Conservation (phyloP, 2,329 filamentous ascomycete genomes). For the Didymella exigua region DNA sequence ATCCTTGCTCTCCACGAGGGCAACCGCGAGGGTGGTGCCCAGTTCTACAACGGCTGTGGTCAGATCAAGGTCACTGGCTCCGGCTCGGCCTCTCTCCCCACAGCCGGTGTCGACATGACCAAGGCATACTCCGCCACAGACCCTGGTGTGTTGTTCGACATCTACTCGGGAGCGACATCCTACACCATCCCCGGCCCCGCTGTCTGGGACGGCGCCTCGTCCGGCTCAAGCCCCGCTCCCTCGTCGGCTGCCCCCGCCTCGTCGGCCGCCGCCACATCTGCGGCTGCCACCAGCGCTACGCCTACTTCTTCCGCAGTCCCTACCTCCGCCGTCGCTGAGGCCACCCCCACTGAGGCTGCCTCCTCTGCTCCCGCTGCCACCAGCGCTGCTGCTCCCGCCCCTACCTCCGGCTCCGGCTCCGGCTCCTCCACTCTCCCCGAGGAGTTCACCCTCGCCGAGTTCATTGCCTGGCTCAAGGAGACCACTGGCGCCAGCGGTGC, state of each 20-base stretch:
- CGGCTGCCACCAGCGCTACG: constrained; percentile 8
- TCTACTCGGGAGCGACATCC: constrained; percentile 42
- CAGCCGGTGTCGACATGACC: constrained; percentile 53
- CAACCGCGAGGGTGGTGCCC: constrained; percentile 42
- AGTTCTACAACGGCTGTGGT: constrained; percentile 53
- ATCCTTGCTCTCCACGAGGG: constrained; percentile 53
- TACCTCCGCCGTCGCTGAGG: constrained; percentile 15
- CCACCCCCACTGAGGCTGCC: constrained; percentile 6
- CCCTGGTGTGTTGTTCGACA: constrained; percentile 49
- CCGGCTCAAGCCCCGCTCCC: constrained; percentile 19
- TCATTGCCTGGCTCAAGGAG: constrained; percentile 39
- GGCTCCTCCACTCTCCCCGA: constrained; percentile 31
- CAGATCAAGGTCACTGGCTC: constrained; percentile 47
- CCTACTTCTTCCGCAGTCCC: constrained; percentile 17
- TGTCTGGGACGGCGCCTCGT: constrained; percentile 40
- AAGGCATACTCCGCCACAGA: constrained; percentile 50
- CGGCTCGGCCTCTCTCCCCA: constrained; percentile 36
- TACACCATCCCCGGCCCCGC: constrained; percentile 51
- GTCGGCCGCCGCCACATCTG: constrained; percentile 12
- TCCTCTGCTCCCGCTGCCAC: constrained; percentile 12
- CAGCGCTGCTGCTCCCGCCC: background rate
- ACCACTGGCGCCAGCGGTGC: constrained; percentile 26
- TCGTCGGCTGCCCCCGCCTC: constrained; percentile 16
- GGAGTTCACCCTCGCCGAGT: constrained; percentile 37
- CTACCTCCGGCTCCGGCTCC: constrained; percentile 20